Evolutionary conservation across 768 basidiomycete genomes (phyloP).

Genomic region (Leucogyrophana mollusca): DNA sequence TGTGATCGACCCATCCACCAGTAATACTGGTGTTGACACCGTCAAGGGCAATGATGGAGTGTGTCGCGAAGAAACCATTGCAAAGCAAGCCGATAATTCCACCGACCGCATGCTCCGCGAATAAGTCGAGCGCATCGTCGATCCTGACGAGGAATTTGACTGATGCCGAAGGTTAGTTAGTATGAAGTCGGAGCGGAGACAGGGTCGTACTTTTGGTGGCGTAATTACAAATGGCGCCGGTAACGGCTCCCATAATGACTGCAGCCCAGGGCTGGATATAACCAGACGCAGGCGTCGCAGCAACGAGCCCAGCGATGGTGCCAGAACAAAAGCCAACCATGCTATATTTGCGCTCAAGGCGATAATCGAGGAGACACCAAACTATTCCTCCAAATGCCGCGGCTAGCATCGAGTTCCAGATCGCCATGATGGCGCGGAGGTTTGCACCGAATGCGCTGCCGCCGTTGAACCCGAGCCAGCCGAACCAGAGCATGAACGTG

Average conservation of each 20-base stretch:
- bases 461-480: conserved; percentile 89
- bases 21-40: conserved; percentile 51
- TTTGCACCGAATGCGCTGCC: conserved; percentile 88
- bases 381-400: conserved; percentile 80
- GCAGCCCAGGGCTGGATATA: conserved; percentile 77
- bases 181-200: neutral
- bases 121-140: conserved; percentile 91
- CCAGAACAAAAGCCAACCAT: conserved; percentile 92
- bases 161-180: conserved; percentile 8
- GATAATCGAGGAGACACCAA: conserved; percentile 81
- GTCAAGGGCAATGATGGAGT: conserved; percentile 63
- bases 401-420: conserved; percentile 87
- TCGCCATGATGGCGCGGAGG: conserved; percentile 79
- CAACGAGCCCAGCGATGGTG: conserved; percentile 85
- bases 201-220: conserved; percentile 68
- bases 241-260: conserved; percentile 71
- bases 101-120: conserved; percentile 87
- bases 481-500: conserved; percentile 86
- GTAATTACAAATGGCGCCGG: conserved; percentile 76
- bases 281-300: conserved; percentile 86
- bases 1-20: conserved; percentile 74
- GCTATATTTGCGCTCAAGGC: conserved; percentile 77
- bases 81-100: conserved; percentile 73
- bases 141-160: conserved; percentile 69
- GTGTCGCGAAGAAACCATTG: conserved; percentile 76